Conservation (phyloP, 257 asterid species). For the Striga asiatica region DNA sequence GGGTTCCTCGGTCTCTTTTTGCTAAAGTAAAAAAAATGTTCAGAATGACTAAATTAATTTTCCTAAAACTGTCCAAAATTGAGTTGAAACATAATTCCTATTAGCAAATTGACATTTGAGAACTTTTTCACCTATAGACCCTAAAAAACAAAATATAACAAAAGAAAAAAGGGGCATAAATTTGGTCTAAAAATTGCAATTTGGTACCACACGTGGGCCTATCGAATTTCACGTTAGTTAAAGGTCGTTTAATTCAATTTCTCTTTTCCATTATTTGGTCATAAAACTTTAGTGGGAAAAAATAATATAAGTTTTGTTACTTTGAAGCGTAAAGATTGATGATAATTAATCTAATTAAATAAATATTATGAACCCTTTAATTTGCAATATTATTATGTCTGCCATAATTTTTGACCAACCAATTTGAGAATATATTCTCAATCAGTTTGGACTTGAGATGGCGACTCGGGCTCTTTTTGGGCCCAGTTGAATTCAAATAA, state of each 20-base stretch:
- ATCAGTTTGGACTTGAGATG: neutral
- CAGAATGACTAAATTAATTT: too few species aligned
- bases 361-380: neutral
- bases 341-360: too few species aligned
- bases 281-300: neutral
- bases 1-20: too few species aligned
- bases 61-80: too few species aligned
- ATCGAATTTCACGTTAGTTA: neutral
- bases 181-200: constrained; percentile 11
- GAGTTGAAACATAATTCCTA: neutral
- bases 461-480: neutral
- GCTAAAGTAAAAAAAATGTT: too few species aligned
- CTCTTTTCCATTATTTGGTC: neutral
- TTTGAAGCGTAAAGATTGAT: too few species aligned
- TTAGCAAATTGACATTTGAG: constrained; percentile 14
- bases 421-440: neutral
- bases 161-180: neutral
- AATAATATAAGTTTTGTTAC: neutral
- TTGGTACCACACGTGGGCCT: neutral
- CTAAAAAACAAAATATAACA: neutral
- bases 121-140: neutral
- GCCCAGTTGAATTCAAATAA: neutral
- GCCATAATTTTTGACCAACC: neutral
- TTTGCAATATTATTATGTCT: neutral
- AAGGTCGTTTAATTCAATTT: neutral